Evolutionary conservation across 805 yeast species (phyloP), one percentile per base, ranked within the genome.

Genomic region (Candida chilensis): DNA sequence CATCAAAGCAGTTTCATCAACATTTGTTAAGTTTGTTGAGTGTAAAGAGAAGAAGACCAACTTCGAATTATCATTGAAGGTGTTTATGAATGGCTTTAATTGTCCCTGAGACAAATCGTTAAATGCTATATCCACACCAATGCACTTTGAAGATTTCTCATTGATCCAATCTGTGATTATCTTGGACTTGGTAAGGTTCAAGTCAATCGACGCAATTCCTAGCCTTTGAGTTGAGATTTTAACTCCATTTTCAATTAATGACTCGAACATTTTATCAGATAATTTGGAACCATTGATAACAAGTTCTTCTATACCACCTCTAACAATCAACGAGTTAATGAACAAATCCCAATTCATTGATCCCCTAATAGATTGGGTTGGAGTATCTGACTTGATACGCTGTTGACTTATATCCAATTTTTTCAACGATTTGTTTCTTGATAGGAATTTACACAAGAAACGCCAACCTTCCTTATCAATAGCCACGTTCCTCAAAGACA

Each of bases 321-420:
- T 48, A 11, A 42, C 11, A 1, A 51, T 44, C n/a, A 72, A 32
- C 1, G 71, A 39, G 17, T 59, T 50, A 18, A 63, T 60, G 37
- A 72, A 64, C 27, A 71, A 37, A 27, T 60, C 55, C 79, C 79
- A 72, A 42, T 72, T 60, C 73, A 72, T 65, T 9, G 64, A 57
- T 0, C 69, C 50, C 32, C 79, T 47, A 15, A 60, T 44, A 20
- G 40, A 41, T 3, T 40, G 42, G 13, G 53, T 46, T 6, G 65
- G 60, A 10, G 63, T 55, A 18, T 69, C 72, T 7, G 63, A 44
- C 40, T 67, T 70, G 30, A 71, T 54, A 35, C 66, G 54, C 43
- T 72, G 78, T 39, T 72, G 79, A 7, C 75, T 67, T n/a, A 72
- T 57, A 44, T 72, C 79, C 29, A 72, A 52, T 41, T 71, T 71